phyloP scores from a whole-genome alignment of 1,139 yeast genomes.

The Hansenula lynferdii region DNA sequence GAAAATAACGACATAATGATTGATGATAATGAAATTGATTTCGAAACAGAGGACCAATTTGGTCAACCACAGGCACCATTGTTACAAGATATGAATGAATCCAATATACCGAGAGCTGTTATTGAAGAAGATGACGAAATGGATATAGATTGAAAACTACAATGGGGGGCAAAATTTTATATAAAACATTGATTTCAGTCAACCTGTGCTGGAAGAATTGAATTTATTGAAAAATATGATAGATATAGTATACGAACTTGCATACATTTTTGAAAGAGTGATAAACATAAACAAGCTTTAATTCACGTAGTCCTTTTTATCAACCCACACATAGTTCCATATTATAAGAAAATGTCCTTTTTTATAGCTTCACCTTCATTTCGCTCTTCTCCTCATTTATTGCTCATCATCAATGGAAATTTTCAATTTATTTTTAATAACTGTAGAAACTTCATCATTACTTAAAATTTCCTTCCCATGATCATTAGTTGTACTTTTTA shows the following conservation, averaged over 20 bases:
- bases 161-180: too few relatives aligned
- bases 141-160: constrained; percentile 6
- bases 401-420: constrained; percentile 23
- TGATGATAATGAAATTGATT: constrained; percentile 4
- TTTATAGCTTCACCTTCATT: too few relatives aligned
- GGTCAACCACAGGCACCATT: neutral
- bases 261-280: too few relatives aligned
- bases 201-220: too few relatives aligned
- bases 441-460: constrained; percentile 27
- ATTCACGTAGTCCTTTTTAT: too few relatives aligned
- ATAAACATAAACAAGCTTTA: too few relatives aligned
- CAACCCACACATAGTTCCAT: too few relatives aligned
- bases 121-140: constrained; percentile 6
- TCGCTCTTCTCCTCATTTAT: neutral
- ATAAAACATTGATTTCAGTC: too few relatives aligned
- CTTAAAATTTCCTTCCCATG: constrained; percentile 26
- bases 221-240: too few relatives aligned
- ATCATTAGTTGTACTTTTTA: constrained; percentile 25
- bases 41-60: neutral
- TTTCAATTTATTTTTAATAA: constrained; percentile 29
- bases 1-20: constrained; percentile 8
- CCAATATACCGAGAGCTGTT: neutral
- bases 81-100: neutral
- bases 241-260: too few relatives aligned
- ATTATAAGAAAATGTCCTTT: too few relatives aligned